phyloP scores from a whole-genome alignment of 2,329 filamentous ascomycete species.

The Trichoderma breve region DNA sequence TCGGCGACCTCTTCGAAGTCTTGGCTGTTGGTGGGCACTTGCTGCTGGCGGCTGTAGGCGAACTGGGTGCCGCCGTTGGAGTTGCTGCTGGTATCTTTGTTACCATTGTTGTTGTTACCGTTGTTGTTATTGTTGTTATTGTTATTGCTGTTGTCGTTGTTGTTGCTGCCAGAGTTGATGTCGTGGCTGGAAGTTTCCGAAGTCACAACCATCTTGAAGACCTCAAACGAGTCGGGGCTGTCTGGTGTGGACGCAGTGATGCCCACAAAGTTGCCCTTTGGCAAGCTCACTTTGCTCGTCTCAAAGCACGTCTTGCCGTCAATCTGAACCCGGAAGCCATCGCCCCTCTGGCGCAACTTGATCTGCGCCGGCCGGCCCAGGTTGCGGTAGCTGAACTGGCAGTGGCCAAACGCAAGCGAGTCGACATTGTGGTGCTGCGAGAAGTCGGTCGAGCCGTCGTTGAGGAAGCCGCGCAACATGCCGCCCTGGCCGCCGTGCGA shows the following conservation, averaged over 20 bases:
- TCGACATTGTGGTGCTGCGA: constrained; percentile 74
- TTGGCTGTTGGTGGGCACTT: constrained; percentile 27
- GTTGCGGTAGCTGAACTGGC: constrained; percentile 87
- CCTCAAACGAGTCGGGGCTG: constrained; percentile 89
- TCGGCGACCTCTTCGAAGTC: constrained; percentile 47
- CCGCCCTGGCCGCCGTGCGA: constrained; percentile 75
- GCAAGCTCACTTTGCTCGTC: constrained; percentile 74
- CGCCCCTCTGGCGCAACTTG: constrained; percentile 64
- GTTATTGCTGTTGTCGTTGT: constrained; percentile 30
- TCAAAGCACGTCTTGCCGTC: constrained; percentile 83
- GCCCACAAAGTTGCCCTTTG: constrained; percentile 79
- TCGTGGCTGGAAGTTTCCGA: constrained; percentile 44
- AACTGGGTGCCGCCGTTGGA: constrained; percentile 37
- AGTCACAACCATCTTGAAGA: constrained; percentile 80
- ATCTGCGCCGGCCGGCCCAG: constrained; percentile 79
- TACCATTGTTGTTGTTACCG: constrained; percentile 46
- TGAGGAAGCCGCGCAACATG: constrained; percentile 86
- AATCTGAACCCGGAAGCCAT: constrained; percentile 72
- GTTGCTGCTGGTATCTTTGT: constrained; percentile 27
- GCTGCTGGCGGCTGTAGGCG: neutral
- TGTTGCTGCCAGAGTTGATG: neutral
- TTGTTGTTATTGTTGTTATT: constrained; percentile 39
- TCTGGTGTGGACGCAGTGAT: constrained; percentile 86
- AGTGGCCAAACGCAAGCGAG: constrained; percentile 87
- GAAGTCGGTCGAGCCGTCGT: constrained; percentile 83